A percentile compares a stretch with the other conserved stretches of the same genome.
These are phyloP conservation scores for Aphanomyces astaci DNA, from an alignment of 352 stramenopile genomes.

Conservation along the genomic window DNA sequence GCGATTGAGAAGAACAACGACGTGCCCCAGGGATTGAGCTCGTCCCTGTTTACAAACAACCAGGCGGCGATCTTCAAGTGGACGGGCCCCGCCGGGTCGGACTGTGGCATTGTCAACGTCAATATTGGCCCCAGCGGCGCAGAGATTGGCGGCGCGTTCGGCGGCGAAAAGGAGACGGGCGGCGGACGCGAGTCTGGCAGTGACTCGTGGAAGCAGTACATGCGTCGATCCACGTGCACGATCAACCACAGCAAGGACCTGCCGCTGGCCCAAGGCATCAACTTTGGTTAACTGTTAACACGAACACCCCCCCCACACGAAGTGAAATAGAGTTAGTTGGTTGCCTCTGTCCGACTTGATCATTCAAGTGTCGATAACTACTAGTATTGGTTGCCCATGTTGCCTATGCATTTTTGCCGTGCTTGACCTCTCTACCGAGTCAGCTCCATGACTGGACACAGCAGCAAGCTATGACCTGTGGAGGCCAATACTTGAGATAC, in stretches of 20 bases:
- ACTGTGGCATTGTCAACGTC: constrained; percentile 91
- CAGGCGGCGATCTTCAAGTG: constrained; percentile 90
- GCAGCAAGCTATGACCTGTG: no score
- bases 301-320: no score
- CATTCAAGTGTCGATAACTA: no score
- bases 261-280: constrained; percentile 87
- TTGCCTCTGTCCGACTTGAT: no score
- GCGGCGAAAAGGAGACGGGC: constrained; percentile 89
- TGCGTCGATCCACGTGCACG: constrained; percentile 89
- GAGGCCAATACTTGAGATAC: no score
- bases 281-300: constrained; percentile 87
- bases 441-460: no score
- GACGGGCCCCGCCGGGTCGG: constrained; percentile 81
- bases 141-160: constrained; percentile 90
- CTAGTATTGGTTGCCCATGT: no score
- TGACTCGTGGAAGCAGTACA: constrained; percentile 93
- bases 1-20: constrained; percentile 89
- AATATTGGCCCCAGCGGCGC: constrained; percentile 89
- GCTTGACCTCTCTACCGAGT: no score
- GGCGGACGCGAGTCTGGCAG: constrained; percentile 84
- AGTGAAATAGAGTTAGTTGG: no score
- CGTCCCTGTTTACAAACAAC: constrained; percentile 87
- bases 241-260: constrained; percentile 91
- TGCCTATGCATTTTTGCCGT: background rate
- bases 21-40: constrained; percentile 88